Evolutionary conservation across 208 protist genomes (phyloP).

Genomic region (Lotmaria passim): DNA sequence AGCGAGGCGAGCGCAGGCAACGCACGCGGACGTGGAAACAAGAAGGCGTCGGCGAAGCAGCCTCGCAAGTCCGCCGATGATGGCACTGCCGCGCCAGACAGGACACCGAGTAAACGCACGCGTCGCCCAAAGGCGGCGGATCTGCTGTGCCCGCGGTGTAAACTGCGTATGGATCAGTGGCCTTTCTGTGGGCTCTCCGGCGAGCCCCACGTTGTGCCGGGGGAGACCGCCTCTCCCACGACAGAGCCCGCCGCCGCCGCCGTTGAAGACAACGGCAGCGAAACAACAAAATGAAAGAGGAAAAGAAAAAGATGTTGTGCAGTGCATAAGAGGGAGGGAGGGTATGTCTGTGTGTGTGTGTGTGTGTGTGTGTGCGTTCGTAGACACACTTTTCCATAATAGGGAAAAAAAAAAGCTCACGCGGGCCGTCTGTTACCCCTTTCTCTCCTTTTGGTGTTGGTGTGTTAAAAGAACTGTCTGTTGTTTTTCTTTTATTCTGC

Average conservation of each 20-base stretch:
- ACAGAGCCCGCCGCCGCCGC: background rate
- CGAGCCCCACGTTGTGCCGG: conserved; percentile 43
- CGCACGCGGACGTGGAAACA: background rate
- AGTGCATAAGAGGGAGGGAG: no score
- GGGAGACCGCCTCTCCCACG: background rate
- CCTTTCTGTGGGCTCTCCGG: conserved; percentile 65
- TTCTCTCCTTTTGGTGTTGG: no score
- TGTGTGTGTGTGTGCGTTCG: background rate
- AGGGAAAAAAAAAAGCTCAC: no score
- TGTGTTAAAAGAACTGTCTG: no score
- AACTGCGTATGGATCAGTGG: conserved; percentile 60
- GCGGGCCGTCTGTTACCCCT: no score
- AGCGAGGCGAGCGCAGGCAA: conserved; percentile 13
- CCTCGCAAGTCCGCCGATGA: background rate
- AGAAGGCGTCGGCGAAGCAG: conserved; percentile 9
- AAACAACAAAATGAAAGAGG: no score
- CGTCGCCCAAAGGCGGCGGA: conserved; percentile 14
- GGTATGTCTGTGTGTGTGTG: conserved; percentile 2
- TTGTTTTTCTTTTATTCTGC: no score
- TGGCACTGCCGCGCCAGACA: conserved; percentile 2
- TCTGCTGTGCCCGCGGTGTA: conserved; percentile 47
- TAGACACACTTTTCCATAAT: no score
- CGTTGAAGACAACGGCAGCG: background rate
- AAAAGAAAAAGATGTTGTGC: no score
- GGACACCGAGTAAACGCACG: background rate